phyloP scores from a whole-genome alignment of 2,329 filamentous ascomycete genomes.

The Colletotrichum simmondsii region DNA sequence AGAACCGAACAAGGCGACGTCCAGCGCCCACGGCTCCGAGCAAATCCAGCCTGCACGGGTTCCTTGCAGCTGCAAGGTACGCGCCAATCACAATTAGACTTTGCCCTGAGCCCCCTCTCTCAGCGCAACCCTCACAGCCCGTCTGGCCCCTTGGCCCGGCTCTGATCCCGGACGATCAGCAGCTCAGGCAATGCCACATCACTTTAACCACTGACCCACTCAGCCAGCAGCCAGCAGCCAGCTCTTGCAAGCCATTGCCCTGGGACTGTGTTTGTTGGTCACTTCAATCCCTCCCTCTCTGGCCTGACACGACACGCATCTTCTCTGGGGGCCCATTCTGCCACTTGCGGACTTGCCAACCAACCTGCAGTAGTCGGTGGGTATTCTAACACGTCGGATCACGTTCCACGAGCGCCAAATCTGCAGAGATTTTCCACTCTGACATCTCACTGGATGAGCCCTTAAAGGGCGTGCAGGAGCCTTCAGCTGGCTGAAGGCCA shows the following conservation, averaged over 20 bases:
- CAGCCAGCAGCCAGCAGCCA: neutral
- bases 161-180: constrained; percentile 36
- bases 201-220: neutral
- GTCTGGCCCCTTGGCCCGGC: constrained; percentile 22
- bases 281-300: neutral
- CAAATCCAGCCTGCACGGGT: constrained; percentile 17
- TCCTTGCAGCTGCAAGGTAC: constrained; percentile 34
- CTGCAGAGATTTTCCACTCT: constrained; percentile 17
- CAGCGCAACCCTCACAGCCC: constrained; percentile 27
- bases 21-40: neutral
- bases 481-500: neutral
- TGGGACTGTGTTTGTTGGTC: neutral
- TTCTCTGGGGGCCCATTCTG: neutral
- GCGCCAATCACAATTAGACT: constrained; percentile 26
- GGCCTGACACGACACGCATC: neutral
- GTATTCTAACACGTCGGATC: constrained; percentile 10
- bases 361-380: constrained; percentile 31
- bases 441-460: neutral
- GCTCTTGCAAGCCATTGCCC: neutral
- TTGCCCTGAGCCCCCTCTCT: constrained; percentile 1
- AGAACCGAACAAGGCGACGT: constrained; percentile 10
- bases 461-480: constrained; percentile 15
- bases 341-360: constrained; percentile 11
- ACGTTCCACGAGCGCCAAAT: neutral
- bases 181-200: constrained; percentile 31